Conservation (phyloP, 2,329 filamentous ascomycete genomes). For the Trichocomaceae sp. region DNA sequence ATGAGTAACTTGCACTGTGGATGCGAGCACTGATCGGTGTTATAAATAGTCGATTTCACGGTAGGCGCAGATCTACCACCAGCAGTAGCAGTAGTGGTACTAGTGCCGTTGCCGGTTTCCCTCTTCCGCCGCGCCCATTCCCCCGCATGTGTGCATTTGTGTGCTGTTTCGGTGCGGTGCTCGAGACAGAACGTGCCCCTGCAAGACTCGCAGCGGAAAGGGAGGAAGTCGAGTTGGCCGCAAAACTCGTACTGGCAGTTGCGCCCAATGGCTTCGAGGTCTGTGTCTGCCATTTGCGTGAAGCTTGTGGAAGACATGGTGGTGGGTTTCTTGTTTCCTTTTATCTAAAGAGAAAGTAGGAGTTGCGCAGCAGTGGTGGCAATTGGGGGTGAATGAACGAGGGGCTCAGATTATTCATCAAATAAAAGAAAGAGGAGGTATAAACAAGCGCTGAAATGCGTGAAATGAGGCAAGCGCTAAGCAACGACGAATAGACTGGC, state of each 20-base stretch:
- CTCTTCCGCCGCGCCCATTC: conserved; percentile 52
- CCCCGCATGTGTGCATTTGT: conserved; percentile 59
- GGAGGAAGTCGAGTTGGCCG: conserved; percentile 91
- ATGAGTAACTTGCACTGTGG: conserved; percentile 47
- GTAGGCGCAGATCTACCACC: conserved; percentile 14
- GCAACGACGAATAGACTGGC: background rate
- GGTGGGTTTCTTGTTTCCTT: background rate
- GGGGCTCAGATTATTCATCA: background rate
- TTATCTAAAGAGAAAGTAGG: background rate
- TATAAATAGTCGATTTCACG: conserved; percentile 50
- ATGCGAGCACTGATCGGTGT: conserved; percentile 46
- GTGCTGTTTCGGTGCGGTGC: conserved; percentile 78
- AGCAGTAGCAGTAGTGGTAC: conserved; percentile 12
- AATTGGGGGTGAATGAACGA: background rate
- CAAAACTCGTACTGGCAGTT: conserved; percentile 92
- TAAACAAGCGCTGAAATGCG: background rate
- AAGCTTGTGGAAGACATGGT: conserved; percentile 21
- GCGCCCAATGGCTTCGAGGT: conserved; percentile 77
- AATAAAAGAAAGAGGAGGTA: background rate
- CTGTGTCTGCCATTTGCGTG: conserved; percentile 48
- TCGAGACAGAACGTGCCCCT: conserved; percentile 80
- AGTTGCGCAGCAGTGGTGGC: background rate
- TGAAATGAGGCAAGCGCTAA: background rate
- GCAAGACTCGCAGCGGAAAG: conserved; percentile 90
- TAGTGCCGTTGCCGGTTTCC: conserved; percentile 22